Evolutionary conservation across 83 land plant species (phyloP).

Genomic region (Larix sibirica): DNA sequence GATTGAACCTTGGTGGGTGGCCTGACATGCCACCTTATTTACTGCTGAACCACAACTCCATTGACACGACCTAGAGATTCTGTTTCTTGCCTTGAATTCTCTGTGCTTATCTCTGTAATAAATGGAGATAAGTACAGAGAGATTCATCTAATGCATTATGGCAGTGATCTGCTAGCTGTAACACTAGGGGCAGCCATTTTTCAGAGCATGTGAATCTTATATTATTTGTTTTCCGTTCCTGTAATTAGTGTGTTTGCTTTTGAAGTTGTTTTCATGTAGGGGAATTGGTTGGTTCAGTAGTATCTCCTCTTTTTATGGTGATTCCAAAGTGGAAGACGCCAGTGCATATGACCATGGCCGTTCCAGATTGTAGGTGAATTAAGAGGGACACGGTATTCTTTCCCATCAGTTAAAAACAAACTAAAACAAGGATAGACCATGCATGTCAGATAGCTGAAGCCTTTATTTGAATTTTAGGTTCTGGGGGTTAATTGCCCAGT

Average conservation of each 20-base stretch:
- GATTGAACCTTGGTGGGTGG: no score
- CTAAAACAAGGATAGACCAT: not conserved
- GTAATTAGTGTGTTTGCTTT: not conserved
- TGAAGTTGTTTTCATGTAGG: not conserved
- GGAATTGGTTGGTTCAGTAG: not conserved
- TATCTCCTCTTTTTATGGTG: not conserved
- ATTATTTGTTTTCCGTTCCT: not conserved
- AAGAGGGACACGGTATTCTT: not conserved
- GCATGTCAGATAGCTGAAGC: not conserved
- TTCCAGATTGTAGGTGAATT: not conserved
- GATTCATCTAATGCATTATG: not conserved
- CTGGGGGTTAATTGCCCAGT: not conserved
- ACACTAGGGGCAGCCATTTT: not conserved
- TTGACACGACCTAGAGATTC: no score
- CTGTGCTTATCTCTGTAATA: no score
- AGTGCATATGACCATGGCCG: not conserved
- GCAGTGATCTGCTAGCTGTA: not conserved
- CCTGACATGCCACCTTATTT: no score
- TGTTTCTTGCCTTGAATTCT: no score
- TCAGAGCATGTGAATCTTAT: not conserved
- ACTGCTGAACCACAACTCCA: no score
- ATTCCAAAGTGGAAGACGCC: constrained; percentile 6
- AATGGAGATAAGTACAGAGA: not conserved
- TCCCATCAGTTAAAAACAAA: no score
- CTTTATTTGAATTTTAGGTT: not conserved